Evolutionary conservation across 2,329 filamentous ascomycete genomes (phyloP), one percentile per base, ranked within the genome.

Genomic region (Phyllosticta citriasiana): DNA sequence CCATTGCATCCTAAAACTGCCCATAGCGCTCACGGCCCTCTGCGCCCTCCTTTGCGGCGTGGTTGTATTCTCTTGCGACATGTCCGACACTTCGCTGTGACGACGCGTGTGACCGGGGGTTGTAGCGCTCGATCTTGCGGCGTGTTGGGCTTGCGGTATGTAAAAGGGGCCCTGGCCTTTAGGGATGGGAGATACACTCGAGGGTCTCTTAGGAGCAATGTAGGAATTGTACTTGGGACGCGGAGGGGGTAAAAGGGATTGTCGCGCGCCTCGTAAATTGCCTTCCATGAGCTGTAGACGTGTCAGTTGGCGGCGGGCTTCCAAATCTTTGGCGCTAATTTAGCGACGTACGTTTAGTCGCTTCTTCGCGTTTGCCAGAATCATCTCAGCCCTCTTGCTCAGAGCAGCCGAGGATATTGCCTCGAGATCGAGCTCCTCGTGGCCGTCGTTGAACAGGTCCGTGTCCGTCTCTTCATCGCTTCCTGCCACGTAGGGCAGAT

Each of bases 281-380:
- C 88, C 91, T 75, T 97, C 93, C 91, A 97, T 96, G 33, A 89
- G 88, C 91, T 95, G 72, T 24, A 60, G 16, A 62, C 56, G 30
- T 53, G 67, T 73, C 64, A 73, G 71, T 62, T 22, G 19, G 19
- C 6, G 40, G 40, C n/a, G n/a, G 40, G 14, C 40, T 47, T 16
- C 40, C 40, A 55, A 22, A n/a, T 19, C 22, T 14, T 61, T 52
- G 54, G 51, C 55, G 63, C 52, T 6, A 54, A 27, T 19, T 25
- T 30, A n/a, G 14, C 40, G 25, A 63, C 89, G 73, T 80, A 95
- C 91, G 70, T 89, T 94, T 64, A 97, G 79, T 67, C 91, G 83
- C 72, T 86, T 87, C 77, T 97, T 97, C 33, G 93, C 93, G 74
- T 96, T 96, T 61, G 91, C 90, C 60, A 97, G 80, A 70, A 97